Conservation (phyloP, 2,329 filamentous ascomycete species). For the Xylaria arbuscula region DNA sequence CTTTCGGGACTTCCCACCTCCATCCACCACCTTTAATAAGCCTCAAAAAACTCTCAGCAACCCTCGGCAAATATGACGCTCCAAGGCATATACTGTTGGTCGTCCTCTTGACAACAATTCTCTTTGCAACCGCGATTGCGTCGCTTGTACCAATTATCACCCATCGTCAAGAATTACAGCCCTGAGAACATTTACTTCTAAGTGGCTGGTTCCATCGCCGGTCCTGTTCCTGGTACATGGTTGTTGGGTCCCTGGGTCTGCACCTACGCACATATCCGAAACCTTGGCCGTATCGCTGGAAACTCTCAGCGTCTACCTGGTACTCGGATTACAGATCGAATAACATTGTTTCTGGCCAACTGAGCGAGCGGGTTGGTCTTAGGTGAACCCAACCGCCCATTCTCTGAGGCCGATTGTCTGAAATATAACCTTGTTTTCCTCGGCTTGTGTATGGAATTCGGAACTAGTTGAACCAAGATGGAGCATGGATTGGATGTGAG, state of each 20-base stretch:
- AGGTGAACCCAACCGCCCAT: neutral
- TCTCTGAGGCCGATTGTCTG: neutral
- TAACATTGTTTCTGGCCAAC: neutral
- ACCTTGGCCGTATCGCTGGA: slow-evolving; percentile 1
- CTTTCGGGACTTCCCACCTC: slow-evolving; percentile 11
- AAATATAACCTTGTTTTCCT: neutral
- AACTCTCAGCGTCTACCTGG: neutral
- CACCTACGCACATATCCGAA: slow-evolving; percentile 11
- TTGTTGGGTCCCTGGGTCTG: neutral
- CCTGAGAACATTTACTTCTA: neutral
- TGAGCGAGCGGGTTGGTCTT: slow-evolving; percentile 5
- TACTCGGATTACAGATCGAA: neutral
- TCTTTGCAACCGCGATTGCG: neutral
- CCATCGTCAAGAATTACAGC: neutral
- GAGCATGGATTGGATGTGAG: slow-evolving; percentile 88
- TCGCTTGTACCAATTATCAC: neutral
- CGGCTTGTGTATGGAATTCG: slow-evolving; percentile 1
- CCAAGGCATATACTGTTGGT: slow-evolving; percentile 12
- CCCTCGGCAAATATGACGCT: slow-evolving; percentile 27
- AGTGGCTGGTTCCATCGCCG: neutral
- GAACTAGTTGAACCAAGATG: slow-evolving; percentile 60
- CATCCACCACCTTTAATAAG: neutral
- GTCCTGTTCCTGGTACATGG: neutral
- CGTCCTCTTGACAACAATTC: slow-evolving; percentile 22
- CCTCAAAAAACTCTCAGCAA: slow-evolving; percentile 9